phyloP scores from a whole-genome alignment of 352 stramenopile genomes.

The Albugo candida region DNA sequence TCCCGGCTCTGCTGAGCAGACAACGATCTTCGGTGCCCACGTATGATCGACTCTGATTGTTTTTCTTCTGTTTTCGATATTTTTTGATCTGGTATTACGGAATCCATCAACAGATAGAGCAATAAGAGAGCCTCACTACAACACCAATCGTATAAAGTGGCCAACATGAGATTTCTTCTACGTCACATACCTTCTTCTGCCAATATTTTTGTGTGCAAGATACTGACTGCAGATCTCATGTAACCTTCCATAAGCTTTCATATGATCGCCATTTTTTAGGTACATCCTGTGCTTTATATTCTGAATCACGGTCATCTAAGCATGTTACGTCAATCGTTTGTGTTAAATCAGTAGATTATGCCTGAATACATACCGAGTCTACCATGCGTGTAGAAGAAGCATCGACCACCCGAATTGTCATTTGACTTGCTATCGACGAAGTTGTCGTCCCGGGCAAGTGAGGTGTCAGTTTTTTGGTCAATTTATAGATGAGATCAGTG shows the following conservation, averaged over 20 bases:
- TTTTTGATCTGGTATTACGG: background rate
- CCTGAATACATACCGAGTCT: conserved; percentile 18
- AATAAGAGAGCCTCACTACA: conserved; percentile 41
- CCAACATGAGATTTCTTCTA: background rate
- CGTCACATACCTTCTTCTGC: conserved; percentile 41
- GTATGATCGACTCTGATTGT: conserved; percentile 6
- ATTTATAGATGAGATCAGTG: conserved; percentile 12
- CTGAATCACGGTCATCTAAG: conserved; percentile 42
- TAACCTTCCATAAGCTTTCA: conserved; percentile 27
- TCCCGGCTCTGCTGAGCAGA: too few species aligned
- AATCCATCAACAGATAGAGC: conserved; percentile 36
- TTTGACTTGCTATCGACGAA: conserved; percentile 29
- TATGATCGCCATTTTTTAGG: conserved; percentile 11
- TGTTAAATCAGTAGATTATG: background rate
- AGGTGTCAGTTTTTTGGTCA: conserved; percentile 30
- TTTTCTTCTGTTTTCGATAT: conserved; percentile 10
- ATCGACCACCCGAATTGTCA: conserved; percentile 34
- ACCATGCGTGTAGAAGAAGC: conserved; percentile 9
- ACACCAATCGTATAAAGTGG: background rate
- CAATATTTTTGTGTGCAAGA: conserved; percentile 46
- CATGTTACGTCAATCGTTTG: background rate
- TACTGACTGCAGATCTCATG: conserved; percentile 68
- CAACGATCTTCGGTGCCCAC: background rate
- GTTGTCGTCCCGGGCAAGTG: conserved; percentile 34
- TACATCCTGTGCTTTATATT: conserved; percentile 60